These are phyloP conservation scores for Nidularia sp. DNA, from an alignment of 768 basidiomycete species.

Conservation along the genomic window DNA sequence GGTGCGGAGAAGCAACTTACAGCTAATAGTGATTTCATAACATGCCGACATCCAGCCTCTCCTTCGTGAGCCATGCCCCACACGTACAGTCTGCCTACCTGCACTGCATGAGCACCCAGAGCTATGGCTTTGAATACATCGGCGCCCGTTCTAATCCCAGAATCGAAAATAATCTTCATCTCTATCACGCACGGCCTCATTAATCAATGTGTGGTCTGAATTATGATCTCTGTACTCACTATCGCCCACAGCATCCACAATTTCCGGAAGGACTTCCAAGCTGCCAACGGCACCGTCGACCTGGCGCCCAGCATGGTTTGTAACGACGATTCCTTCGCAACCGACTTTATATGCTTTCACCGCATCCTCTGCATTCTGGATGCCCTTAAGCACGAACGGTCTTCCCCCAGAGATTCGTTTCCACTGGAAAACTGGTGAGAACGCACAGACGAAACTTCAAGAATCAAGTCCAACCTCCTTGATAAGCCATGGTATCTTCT, in stretches of 20 bases:
- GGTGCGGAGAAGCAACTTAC: slow-evolving; percentile 13
- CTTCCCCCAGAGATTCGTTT: slow-evolving; percentile 41
- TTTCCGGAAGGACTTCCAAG: slow-evolving; percentile 45
- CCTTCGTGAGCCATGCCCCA: slow-evolving; percentile 53
- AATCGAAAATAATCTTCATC: slow-evolving; percentile 50
- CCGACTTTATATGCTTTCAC: slow-evolving; percentile 40
- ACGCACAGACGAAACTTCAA: no score
- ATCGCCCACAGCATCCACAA: slow-evolving; percentile 46
- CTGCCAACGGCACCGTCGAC: slow-evolving; percentile 54
- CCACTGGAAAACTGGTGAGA: slow-evolving; percentile 36
- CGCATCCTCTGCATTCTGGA: slow-evolving; percentile 44
- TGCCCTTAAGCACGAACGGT: slow-evolving; percentile 53
- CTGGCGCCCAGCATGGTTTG: slow-evolving; percentile 53
- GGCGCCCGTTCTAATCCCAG: slow-evolving; percentile 45
- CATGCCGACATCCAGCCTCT: slow-evolving; percentile 47
- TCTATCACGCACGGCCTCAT: slow-evolving; percentile 14
- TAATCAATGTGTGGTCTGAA: background rate
- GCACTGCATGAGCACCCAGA: slow-evolving; percentile 48
- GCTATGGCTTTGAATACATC: slow-evolving; percentile 58
- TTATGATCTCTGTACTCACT: slow-evolving; percentile 29
- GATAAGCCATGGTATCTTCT: slow-evolving; percentile 46
- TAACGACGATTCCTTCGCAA: slow-evolving; percentile 52
- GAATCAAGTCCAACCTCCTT: slow-evolving; percentile 27
- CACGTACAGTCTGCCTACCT: slow-evolving; percentile 44
- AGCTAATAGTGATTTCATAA: slow-evolving; percentile 47